Evolutionary conservation across 2,329 filamentous ascomycete species (phyloP).

Genomic region (Tolypocladium guangdongense): DNA sequence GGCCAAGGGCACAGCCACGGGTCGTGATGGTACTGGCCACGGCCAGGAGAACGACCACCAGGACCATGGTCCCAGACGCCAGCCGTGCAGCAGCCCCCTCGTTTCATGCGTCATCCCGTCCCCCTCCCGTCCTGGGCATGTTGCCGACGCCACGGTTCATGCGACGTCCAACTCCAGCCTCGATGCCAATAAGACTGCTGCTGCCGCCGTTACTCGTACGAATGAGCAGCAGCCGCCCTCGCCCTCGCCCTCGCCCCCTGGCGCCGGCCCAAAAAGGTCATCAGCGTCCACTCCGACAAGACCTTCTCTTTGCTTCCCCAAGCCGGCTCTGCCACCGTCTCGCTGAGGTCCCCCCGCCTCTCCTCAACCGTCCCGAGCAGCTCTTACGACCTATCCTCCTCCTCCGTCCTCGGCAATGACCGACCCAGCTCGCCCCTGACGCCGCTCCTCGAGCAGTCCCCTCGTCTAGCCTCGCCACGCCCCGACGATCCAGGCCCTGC

Average conservation of each 20-base stretch:
- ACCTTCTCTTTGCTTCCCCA: conserved; percentile 43
- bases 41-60: background rate
- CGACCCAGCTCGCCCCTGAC: conserved; percentile 38
- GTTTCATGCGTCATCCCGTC: background rate
- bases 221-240: conserved; percentile 3
- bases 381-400: conserved; percentile 37
- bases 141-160: background rate
- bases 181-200: background rate
- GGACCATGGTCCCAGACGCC: background rate
- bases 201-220: background rate
- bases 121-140: background rate
- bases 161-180: background rate
- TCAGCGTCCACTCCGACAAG: conserved; percentile 45
- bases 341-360: conserved; percentile 27
- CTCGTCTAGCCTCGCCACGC: conserved; percentile 1
- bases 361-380: conserved; percentile 34
- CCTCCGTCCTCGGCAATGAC: conserved; percentile 36
- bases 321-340: conserved; percentile 16
- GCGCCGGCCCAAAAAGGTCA: conserved; percentile 22
- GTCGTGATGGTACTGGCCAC: background rate
- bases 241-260: conserved; percentile 13
- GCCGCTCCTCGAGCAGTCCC: conserved; percentile 29
- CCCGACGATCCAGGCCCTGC: conserved; percentile 1
- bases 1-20: conserved; percentile 2
- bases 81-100: background rate